Conservation (phyloP, 495 filamentous ascomycete species). For the Echria macrotheca region DNA sequence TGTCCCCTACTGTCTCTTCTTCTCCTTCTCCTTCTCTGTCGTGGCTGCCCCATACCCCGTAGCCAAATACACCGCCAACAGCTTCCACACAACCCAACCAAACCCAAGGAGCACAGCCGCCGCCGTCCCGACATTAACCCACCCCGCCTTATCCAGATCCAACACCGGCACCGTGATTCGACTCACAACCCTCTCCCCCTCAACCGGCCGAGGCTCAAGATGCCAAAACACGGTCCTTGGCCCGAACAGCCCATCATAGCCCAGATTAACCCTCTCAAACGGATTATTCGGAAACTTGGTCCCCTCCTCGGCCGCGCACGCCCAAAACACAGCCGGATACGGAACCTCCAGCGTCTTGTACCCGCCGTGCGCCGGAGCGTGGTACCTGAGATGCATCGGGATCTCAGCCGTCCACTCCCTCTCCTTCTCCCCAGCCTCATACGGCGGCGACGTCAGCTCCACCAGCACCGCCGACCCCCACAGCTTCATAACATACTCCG, state of each 20-base stretch:
- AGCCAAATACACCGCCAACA: slow-evolving; percentile 40
- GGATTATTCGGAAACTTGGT: slow-evolving; percentile 72
- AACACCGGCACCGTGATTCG: slow-evolving; percentile 71
- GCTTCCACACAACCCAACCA: slow-evolving; percentile 66
- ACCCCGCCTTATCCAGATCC: slow-evolving; percentile 49
- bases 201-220: slow-evolving; percentile 51
- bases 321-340: slow-evolving; percentile 86
- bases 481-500: slow-evolving; percentile 65
- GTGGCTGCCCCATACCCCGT: slow-evolving; percentile 22
- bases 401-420: slow-evolving; percentile 65
- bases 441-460: slow-evolving; percentile 57
- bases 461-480: slow-evolving; percentile 83
- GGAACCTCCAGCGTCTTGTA: slow-evolving; percentile 52
- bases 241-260: slow-evolving; percentile 82
- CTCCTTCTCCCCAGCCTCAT: slow-evolving; percentile 10
- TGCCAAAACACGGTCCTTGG: slow-evolving; percentile 83
- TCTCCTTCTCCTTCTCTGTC: slow-evolving; percentile 21
- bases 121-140: slow-evolving; percentile 68
- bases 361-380: slow-evolving; percentile 52
- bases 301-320: slow-evolving; percentile 69
- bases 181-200: slow-evolving; percentile 47
- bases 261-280: slow-evolving; percentile 77
- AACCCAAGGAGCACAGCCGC: slow-evolving; percentile 65
- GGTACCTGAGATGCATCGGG: slow-evolving; percentile 84
- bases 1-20: slow-evolving; percentile 42